These are phyloP conservation scores for Gracilariopsis chorda DNA, from an alignment of 23 red algal genomes.

Conservation along the genomic window DNA sequence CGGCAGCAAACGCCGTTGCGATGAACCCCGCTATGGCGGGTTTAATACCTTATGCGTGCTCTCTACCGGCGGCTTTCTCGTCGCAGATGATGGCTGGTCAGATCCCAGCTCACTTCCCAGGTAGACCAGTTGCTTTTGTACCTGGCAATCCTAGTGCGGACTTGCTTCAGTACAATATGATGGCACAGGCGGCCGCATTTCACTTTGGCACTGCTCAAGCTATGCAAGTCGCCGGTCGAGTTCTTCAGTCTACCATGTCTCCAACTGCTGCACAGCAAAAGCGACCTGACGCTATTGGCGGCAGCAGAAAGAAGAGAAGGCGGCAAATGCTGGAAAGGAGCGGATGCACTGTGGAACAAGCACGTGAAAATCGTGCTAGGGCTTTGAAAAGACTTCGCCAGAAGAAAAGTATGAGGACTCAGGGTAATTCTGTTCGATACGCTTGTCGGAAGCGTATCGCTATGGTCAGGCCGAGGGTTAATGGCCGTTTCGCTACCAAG, in stretches of 20 bases:
- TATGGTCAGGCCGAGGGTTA: conserved; percentile 67
- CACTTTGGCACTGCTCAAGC: conserved; percentile 42
- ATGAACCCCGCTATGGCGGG: conserved; percentile 27
- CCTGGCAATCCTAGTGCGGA: neutral
- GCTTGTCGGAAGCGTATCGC: conserved; percentile 70
- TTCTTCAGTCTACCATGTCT: neutral
- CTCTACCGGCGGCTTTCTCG: neutral
- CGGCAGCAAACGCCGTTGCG: neutral
- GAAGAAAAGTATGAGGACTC: conserved; percentile 56
- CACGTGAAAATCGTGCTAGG: conserved; percentile 42
- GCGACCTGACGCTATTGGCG: neutral
- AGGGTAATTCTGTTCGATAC: conserved; percentile 61
- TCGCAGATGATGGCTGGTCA: conserved; percentile 4
- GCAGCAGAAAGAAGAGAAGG: conserved; percentile 55
- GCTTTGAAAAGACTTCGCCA: conserved; percentile 51
- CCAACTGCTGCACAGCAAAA: neutral
- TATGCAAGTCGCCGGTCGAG: neutral
- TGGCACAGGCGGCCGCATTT: conserved; percentile 49
- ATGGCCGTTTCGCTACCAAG: conserved; percentile 79
- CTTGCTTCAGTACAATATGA: conserved; percentile 31
- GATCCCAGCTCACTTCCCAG: conserved; percentile 7
- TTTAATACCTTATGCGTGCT: conserved; percentile 38
- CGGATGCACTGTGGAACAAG: conserved; percentile 53
- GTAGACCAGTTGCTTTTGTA: conserved; percentile 45
- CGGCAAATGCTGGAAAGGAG: conserved; percentile 58